These are phyloP conservation scores for Phialophora macrospora DNA, from an alignment of 2,329 filamentous ascomycete genomes.

Conservation along the genomic window DNA sequence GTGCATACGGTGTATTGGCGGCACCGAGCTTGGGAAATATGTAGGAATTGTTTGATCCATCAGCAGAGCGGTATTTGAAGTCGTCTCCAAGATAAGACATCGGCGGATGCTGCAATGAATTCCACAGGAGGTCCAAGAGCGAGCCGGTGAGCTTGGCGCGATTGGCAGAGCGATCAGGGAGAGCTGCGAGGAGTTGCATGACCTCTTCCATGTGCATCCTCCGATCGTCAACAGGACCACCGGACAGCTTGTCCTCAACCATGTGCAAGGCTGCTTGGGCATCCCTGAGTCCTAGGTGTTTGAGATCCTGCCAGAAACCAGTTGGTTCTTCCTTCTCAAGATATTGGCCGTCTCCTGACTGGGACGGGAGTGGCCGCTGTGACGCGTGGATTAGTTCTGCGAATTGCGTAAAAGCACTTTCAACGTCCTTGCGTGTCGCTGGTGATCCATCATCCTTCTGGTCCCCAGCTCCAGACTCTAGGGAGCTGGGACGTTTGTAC, in stretches of 20 bases:
- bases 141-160: slow-evolving; percentile 67
- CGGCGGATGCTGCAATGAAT: slow-evolving; percentile 73
- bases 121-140: slow-evolving; percentile 73
- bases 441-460: slow-evolving; percentile 39
- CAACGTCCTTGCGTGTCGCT: slow-evolving; percentile 49
- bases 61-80: slow-evolving; percentile 69
- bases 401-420: slow-evolving; percentile 51
- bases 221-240: slow-evolving; percentile 72
- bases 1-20: slow-evolving; percentile 69
- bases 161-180: slow-evolving; percentile 66
- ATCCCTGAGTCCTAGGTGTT: slow-evolving; percentile 61
- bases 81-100: slow-evolving; percentile 61
- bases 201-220: slow-evolving; percentile 76
- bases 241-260: slow-evolving; percentile 66
- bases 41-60: slow-evolving; percentile 75
- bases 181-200: slow-evolving; percentile 69
- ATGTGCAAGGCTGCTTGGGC: slow-evolving; percentile 66
- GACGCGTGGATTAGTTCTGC: slow-evolving; percentile 59
- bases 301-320: slow-evolving; percentile 62
- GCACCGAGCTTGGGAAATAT: slow-evolving; percentile 68
- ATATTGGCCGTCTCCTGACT: slow-evolving; percentile 68
- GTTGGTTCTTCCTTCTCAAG: slow-evolving; percentile 55
- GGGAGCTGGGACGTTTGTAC: slow-evolving; percentile 7
- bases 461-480: slow-evolving; percentile 10
- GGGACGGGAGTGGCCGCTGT: slow-evolving; percentile 65